Evolutionary conservation across 1,284 basidiomycete genomes (phyloP), one percentile per base, ranked within the genome.

Genomic region (Moesziomyces parantarcticus): DNA sequence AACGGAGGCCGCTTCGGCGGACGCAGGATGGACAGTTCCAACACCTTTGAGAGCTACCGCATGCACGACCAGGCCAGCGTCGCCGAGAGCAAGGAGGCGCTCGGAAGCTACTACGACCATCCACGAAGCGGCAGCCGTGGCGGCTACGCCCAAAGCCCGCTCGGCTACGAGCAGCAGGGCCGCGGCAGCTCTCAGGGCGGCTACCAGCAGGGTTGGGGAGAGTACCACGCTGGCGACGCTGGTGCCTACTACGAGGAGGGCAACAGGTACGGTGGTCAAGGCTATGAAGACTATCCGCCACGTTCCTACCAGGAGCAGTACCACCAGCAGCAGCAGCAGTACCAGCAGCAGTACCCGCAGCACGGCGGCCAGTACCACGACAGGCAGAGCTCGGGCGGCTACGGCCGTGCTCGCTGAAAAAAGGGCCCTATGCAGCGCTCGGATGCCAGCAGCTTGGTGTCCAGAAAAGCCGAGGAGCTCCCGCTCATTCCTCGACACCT

Each of bases 1-100:
- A 51, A 34, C 48, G 64, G 74, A n/a, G 74, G 67, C 21, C 75
- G 68, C 40, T 67, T 69, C 26, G 72, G 47, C 23, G 26, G 48
- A 45, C 57, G 57, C 21, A 54, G 63, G 34, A 56, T 57, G 61
- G 65, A 73, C 53, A 68, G 65, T 58, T 48, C 65, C 9, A 26
- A 73, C 26, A 81, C 77, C 2, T 81, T 77, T 50, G 79, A 81
- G 59, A 69, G 59, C 49, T 81, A 77, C 67, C 70, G 72, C 52
- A 78, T 80, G 79, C 53, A 76, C 42, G 77, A 80, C 50, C 63
- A 77, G 49, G 41, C 39, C 39, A 61, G 58, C 64, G 54, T n/a
- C 39, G 52, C 34, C 39, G 64, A 70, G 48, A 61, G 72, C 70
- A 67, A 72, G 61, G 72, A 75, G 54, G 59, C 59, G 25, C 57